These are phyloP conservation scores for Diplosphaera chodatii DNA, from an alignment of 139 green algal species.

Conservation along the genomic window DNA sequence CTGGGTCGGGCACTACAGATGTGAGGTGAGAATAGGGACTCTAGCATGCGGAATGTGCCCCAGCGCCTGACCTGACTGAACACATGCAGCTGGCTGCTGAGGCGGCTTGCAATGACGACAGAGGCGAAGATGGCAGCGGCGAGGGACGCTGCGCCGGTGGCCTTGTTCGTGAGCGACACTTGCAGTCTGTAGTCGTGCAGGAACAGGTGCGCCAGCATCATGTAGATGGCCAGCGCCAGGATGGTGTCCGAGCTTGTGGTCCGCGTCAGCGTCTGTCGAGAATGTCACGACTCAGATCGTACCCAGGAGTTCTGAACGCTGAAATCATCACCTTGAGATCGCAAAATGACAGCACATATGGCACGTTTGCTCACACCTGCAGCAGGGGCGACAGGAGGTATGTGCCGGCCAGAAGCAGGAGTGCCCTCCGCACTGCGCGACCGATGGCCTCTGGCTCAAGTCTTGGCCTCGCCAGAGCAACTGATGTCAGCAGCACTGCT, in stretches of 20 bases:
- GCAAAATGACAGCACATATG: too few relatives aligned
- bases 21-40: neutral
- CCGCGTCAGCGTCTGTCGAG: slow-evolving; percentile 39
- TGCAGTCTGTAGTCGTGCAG: slow-evolving; percentile 77
- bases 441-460: neutral
- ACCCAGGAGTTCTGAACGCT: too few relatives aligned
- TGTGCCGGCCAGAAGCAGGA: slow-evolving; percentile 52
- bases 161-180: slow-evolving; percentile 40
- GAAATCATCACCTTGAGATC: too few relatives aligned
- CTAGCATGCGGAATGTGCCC: too few relatives aligned
- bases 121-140: slow-evolving; percentile 51
- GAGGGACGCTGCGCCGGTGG: slow-evolving; percentile 59
- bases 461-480: too few relatives aligned
- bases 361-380: slow-evolving; percentile 1
- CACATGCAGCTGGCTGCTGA: slow-evolving; percentile 45
- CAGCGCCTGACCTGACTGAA: neutral
- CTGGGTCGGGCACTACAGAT: slow-evolving; percentile 21
- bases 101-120: slow-evolving; percentile 57
- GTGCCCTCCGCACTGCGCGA: slow-evolving; percentile 31
- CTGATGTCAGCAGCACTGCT: too few relatives aligned
- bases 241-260: slow-evolving; percentile 70
- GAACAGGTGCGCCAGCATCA: slow-evolving; percentile 61
- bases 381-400: slow-evolving; percentile 65
- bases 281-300: too few relatives aligned
- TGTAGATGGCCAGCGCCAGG: slow-evolving; percentile 32